Evolutionary conservation across 345 rosid genomes (phyloP), one percentile per base, ranked within the genome.

Genomic region (Laguncularia racemosa): DNA sequence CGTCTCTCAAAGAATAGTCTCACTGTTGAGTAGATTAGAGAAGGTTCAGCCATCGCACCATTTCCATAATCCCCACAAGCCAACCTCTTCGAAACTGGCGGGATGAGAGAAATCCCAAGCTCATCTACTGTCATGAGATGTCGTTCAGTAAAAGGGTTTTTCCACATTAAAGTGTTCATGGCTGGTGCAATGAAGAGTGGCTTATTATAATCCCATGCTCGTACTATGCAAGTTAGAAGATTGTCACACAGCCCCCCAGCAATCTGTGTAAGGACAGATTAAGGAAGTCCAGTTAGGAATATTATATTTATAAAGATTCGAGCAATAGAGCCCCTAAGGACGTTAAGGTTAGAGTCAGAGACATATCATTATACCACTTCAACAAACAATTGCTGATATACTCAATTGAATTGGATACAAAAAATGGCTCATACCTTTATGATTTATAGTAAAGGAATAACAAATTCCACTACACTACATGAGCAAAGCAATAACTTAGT

Each of bases 141-240:
- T 16, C 84, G 62, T 60, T 89, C 97, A 0, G 97, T 87, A 70
- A 93, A 89, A 64, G 96, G 93, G 67, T 87, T 93, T 46, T 59
- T 85, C 97, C 99, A 93, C 91, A 82, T 89, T 69, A 89, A 79
- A 46, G 88, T 86, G 70, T 89, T 87, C 97, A 87, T 93, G 0
- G 96, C 80, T 0, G 96, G 97, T 3, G 97, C 95, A 16, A 93
- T 82, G 54, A 89, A 89, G 3, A 85, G 44, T 20, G 95, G 90
- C 67, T 89, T 89, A 75, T 59, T 73, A 67, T 89, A 84, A 71
- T 87, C 97, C 97, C 97, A 93, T 44, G 97, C 96, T 68, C 96
- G 84, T 14, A 89, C 81, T 12, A 93, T 66, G 56, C 99, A 86
- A 20, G 96, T 93, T 48, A 93, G 71, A 67, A 93, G 75, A 77